Evolutionary conservation across 2,329 filamentous ascomycete genomes (phyloP).

Genomic region (Ceratocystis papillata): DNA sequence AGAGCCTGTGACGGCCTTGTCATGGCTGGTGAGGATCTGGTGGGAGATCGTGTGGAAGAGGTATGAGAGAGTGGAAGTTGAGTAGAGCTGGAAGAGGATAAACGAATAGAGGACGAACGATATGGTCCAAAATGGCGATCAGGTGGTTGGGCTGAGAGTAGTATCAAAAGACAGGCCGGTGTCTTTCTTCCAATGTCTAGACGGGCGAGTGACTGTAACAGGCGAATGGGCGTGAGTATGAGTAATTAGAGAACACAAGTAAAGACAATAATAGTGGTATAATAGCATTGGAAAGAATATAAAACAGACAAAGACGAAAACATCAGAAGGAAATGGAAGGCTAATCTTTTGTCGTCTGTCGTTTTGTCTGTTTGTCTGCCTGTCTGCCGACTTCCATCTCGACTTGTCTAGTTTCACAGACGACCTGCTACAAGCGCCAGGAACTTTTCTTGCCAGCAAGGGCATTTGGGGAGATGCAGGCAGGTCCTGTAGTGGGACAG

Average conservation of each 20-base stretch:
- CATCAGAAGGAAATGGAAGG: not conserved
- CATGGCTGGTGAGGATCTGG: slow-evolving; percentile 26
- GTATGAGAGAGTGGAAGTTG: slow-evolving; percentile 4
- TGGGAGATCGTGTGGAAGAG: slow-evolving; percentile 26
- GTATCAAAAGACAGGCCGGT: not conserved
- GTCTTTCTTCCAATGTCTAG: not conserved
- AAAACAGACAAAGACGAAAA: not conserved
- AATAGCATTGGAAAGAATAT: not conserved
- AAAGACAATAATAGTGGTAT: not conserved
- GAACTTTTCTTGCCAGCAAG: not conserved
- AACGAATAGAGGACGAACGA: not conserved
- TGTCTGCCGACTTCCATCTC: slow-evolving; percentile 2
- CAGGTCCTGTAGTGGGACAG: not conserved
- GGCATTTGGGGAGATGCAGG: not conserved
- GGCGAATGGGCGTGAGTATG: not conserved
- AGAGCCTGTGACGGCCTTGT: slow-evolving; percentile 29
- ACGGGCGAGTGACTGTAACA: not conserved
- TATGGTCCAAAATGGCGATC: not conserved
- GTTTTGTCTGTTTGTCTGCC: not conserved
- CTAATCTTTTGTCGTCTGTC: not conserved
- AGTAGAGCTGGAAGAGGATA: not conserved
- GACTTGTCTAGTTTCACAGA: slow-evolving; percentile 4
- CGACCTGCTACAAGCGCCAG: slow-evolving; percentile 4
- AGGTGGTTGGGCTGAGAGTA: not conserved
- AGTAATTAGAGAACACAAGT: not conserved